Conservation (phyloP, 1,284 basidiomycete species). For the Ceratobasidium sp. region DNA sequence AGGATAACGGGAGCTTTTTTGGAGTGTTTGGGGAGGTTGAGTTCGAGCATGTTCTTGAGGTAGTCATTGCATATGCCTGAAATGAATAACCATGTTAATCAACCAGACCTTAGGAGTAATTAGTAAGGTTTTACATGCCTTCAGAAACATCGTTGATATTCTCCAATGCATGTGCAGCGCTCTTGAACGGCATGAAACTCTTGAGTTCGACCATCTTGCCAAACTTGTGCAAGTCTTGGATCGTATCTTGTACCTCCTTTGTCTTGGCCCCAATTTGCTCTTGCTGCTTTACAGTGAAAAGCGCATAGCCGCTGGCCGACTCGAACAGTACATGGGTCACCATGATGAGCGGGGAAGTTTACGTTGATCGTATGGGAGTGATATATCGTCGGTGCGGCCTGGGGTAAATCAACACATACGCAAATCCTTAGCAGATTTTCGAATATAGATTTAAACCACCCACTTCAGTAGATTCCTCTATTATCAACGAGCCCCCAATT, state of each 20-base stretch:
- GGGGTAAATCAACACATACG: not conserved
- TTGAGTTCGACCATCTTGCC: constrained; percentile 92
- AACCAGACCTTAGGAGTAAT: not conserved
- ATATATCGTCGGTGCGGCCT: not conserved
- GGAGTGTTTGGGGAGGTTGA: constrained; percentile 84
- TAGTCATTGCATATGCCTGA: constrained; percentile 89
- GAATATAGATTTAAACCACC: not conserved
- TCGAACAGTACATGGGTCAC: constrained; percentile 94
- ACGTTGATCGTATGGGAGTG: not conserved
- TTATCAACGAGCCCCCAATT: not conserved
- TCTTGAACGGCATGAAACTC: constrained; percentile 96
- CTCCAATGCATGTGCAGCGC: constrained; percentile 94
- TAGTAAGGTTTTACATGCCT: constrained; percentile 68
- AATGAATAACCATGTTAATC: constrained; percentile 27
- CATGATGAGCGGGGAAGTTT: constrained; percentile 60
- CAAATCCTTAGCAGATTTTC: not conserved
- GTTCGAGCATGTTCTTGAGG: constrained; percentile 87
- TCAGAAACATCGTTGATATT: constrained; percentile 98
- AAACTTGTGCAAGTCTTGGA: constrained; percentile 91
- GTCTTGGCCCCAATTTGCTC: constrained; percentile 92
- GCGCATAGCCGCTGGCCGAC: constrained; percentile 93
- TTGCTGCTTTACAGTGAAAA: constrained; percentile 90
- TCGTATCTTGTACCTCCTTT: constrained; percentile 85
- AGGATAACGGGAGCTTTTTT: constrained; percentile 82
- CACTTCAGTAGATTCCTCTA: too few relatives aligned